These are phyloP conservation scores for Filobasidium uniguttulatum DNA, from an alignment of 1,284 basidiomycete genomes.

Conservation along the genomic window DNA sequence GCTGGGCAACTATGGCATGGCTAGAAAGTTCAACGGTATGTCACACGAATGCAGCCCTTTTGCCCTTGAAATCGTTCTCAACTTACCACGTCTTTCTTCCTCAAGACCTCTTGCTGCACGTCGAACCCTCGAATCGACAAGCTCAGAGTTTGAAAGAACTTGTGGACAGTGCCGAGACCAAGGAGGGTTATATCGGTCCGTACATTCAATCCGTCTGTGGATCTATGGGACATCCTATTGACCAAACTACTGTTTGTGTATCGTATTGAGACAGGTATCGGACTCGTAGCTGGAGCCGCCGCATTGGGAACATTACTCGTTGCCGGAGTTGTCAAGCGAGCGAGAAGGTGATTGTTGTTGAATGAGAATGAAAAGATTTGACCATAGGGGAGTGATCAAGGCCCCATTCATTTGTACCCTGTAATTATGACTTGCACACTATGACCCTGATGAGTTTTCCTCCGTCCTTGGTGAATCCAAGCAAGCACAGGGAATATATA, in stretches of 20 bases:
- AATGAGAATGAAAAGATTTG: background rate
- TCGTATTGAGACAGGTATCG: constrained; percentile 80
- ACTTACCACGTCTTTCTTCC: background rate
- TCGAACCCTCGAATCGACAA: constrained; percentile 89
- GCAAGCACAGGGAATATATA: too few species aligned
- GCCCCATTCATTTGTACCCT: too few species aligned
- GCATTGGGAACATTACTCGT: constrained; percentile 71
- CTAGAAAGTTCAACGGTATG: constrained; percentile 82
- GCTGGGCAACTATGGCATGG: constrained; percentile 88
- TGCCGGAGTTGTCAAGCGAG: constrained; percentile 72
- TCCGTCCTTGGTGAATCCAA: too few species aligned
- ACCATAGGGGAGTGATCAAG: too few species aligned
- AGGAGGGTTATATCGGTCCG: constrained; percentile 44
- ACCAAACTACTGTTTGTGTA: constrained; percentile 41
- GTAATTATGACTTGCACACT: too few species aligned
- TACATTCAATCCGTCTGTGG: constrained; percentile 42
- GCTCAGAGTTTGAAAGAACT: constrained; percentile 70
- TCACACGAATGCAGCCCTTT: background rate
- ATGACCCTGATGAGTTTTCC: too few species aligned
- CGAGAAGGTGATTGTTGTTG: constrained; percentile 42
- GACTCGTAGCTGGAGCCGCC: constrained; percentile 75
- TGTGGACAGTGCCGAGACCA: constrained; percentile 75
- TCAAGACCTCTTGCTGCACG: constrained; percentile 70
- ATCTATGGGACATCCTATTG: background rate
- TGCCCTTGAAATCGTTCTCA: background rate